phyloP scores from a whole-genome alignment of 257 asterid species.

The Solanum tarijense region DNA sequence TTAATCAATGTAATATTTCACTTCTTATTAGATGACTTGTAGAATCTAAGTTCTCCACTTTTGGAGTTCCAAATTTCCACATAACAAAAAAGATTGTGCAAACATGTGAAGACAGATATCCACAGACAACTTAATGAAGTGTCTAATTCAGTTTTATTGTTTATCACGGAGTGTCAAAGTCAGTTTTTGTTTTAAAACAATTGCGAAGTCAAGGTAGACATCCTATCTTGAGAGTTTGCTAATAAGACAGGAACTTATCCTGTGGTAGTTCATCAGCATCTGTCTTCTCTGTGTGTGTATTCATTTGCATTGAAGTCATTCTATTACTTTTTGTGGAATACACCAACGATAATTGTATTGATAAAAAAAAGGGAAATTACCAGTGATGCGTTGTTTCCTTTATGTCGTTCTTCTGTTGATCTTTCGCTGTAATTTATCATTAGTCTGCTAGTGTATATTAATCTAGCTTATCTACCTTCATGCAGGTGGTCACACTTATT shows the following conservation, averaged over 20 bases:
- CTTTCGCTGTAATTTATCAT: neutral
- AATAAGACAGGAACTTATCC: neutral
- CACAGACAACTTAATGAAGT: neutral
- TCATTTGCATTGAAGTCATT: neutral
- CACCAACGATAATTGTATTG: neutral
- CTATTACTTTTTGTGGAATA: neutral
- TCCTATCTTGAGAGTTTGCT: neutral
- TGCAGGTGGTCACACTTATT: slow-evolving; percentile 76
- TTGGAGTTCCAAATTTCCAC: neutral
- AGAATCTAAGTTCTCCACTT: neutral
- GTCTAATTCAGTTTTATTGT: neutral
- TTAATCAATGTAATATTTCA: neutral
- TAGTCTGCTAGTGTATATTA: slow-evolving; percentile 9
- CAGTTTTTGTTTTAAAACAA: neutral
- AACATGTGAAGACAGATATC: neutral
- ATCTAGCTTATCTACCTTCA: slow-evolving; percentile 9
- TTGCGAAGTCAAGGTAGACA: neutral
- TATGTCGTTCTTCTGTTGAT: neutral
- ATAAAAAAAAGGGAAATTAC: neutral
- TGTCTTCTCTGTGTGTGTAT: neutral
- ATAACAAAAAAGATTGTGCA: neutral
- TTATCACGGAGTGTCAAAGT: neutral
- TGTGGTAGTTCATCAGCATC: neutral
- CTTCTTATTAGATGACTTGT: neutral
- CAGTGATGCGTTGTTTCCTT: neutral